Conservation (phyloP, 805 yeast species). For the Alloascoidea africana region DNA sequence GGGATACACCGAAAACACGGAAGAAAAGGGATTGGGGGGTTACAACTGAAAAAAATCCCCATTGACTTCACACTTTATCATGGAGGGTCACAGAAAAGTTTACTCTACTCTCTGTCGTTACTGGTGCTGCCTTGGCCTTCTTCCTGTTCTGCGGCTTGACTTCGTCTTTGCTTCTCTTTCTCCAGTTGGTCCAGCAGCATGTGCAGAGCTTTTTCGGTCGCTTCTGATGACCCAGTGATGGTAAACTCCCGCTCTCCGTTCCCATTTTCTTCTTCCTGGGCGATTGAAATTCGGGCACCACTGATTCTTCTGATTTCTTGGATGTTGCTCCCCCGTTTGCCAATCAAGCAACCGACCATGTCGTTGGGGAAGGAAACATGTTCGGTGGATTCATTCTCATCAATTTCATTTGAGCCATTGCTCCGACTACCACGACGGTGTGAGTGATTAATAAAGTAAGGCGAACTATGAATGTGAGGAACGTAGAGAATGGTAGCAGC, state of each 20-base stretch:
- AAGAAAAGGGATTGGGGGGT: too few relatives aligned
- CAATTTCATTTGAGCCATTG: constrained; percentile 15
- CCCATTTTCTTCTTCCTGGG: constrained; percentile 46
- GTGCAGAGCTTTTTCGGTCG: constrained; percentile 42
- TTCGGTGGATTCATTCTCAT: too few relatives aligned
- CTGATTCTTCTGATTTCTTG: constrained; percentile 70
- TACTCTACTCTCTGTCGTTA: too few relatives aligned
- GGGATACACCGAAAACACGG: too few relatives aligned
- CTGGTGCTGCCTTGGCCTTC: too few relatives aligned
- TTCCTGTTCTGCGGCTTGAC: constrained; percentile 4
- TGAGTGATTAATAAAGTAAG: background rate
- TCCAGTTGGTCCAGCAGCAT: constrained; percentile 41
- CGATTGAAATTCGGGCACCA: constrained; percentile 67
- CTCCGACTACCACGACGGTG: constrained; percentile 1
- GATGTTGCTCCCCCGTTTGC: constrained; percentile 73
- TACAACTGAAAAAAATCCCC: too few relatives aligned
- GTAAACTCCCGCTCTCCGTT: constrained; percentile 56
- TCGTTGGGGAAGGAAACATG: constrained; percentile 46
- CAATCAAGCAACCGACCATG: constrained; percentile 81
- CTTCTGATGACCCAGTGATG: constrained; percentile 41
- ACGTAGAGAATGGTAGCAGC: constrained; percentile 50
- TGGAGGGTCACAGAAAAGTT: too few relatives aligned
- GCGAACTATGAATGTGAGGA: constrained; percentile 22
- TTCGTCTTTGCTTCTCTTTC: constrained; percentile 32
- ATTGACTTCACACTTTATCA: too few relatives aligned